Evolutionary conservation across 2,329 filamentous ascomycete species (phyloP), one percentile per base, ranked within the genome.

Genomic region (Dactylellina haptotyla): DNA sequence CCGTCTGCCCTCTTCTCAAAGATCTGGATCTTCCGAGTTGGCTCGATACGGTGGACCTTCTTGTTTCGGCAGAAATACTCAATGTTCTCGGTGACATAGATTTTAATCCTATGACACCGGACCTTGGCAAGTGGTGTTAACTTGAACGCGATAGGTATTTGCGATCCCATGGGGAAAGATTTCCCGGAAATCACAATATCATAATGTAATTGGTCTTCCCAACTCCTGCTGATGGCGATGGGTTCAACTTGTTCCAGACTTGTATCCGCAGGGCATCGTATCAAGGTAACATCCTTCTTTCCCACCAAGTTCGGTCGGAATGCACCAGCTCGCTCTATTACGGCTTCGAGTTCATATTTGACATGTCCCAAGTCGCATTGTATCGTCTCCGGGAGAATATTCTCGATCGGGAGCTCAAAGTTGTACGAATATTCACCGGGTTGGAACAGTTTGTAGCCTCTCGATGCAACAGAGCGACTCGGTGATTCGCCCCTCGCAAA

Each of bases 121-220:
- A 97, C 93, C 83, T 97, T 97, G 72, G 93, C 93, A 20, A 97
- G 82, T 0, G 93, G 93, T 0, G 93, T 97, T 76, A 97, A 84
- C 81, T 96, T 97, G 84, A 97, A 96, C 1, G 93, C 93, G 70
- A 97, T 95, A 0, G 93, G 93, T 14, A 97, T 92, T 78, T 91
- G 91, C 39, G 90, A 87, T 14, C 93, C 93, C 18, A 97, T 86
- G 0, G 93, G 92, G 72, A 97, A 97, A 0, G 93, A 96, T 84
- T 97, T 97, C 62, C 93, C 93, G 0, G 93, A 97, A 62, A 97
- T 96, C 79, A 97, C 89, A 77, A 97, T 97, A 78, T 97, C 93
- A 82, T 97, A 97, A 79, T 96, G 92, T 30, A 97, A 84, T 79
- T 97, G 93, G 77, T 97, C 93, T 80, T 97, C 93, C 93, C 93